Conservation (phyloP, 129 eudicot species). For the Artemisia argyi region DNA sequence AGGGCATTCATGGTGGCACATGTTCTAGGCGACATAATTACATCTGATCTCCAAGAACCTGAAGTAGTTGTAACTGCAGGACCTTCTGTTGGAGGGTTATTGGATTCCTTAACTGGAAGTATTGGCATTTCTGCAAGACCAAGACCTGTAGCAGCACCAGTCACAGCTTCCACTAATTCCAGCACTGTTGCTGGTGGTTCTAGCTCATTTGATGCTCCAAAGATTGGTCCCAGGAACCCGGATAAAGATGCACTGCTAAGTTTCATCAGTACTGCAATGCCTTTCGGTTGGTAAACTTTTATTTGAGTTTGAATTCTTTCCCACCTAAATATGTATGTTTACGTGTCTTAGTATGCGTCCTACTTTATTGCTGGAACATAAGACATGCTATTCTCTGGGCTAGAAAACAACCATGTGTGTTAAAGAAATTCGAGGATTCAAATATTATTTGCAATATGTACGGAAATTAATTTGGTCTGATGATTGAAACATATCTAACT, state of each 20-base stretch:
- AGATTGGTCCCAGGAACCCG: constrained; percentile 60
- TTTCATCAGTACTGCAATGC: constrained; percentile 85
- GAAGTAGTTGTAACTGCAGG: constrained; percentile 69
- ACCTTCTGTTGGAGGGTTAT: constrained; percentile 93
- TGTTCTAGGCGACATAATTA: constrained; percentile 77
- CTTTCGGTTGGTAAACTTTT: constrained; percentile 80
- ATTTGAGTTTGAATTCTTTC: constrained; percentile 19
- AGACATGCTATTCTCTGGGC: not conserved
- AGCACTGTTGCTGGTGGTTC: constrained; percentile 55
- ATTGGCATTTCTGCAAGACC: constrained; percentile 95
- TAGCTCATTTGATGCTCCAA: constrained; percentile 63
- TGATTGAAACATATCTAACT: not conserved
- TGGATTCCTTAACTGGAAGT: constrained; percentile 97
- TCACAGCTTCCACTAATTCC: constrained; percentile 66
- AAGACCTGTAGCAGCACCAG: constrained; percentile 81
- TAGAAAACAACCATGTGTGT: not conserved
- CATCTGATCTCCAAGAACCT: constrained; percentile 75
- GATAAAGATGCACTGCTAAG: constrained; percentile 83
- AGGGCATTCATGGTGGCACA: constrained; percentile 93
- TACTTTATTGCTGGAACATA: not conserved
- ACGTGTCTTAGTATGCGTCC: not conserved
- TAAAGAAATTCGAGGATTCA: not conserved
- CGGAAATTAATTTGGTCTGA: not conserved
- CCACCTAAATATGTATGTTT: constrained; percentile 17
- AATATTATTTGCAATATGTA: not conserved